A percentile compares a stretch with the other conserved stretches of the same genome.
phyloP scores from a whole-genome alignment of 2,329 filamentous ascomycete species.

The Phyllosticta citribraziliensis region DNA sequence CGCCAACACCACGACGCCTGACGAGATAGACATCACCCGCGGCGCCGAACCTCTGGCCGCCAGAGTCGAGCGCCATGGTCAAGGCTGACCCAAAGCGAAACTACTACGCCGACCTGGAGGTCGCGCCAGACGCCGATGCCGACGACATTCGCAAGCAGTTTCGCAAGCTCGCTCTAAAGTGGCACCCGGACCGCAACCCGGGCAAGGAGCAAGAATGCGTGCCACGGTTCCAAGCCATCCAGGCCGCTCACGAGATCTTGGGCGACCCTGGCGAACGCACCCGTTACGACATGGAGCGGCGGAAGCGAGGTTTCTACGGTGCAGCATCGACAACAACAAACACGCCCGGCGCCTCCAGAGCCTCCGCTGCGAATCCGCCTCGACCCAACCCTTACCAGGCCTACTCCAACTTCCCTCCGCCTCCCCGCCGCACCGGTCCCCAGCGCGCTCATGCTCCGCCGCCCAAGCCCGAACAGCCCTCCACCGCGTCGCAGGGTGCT shows the following conservation, averaged over 20 bases:
- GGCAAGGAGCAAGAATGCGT: constrained; percentile 72
- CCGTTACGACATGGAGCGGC: constrained; percentile 54
- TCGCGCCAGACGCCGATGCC: constrained; percentile 56
- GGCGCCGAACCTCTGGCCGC: neutral
- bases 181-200: constrained; percentile 82
- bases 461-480: constrained; percentile 17
- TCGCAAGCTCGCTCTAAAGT: constrained; percentile 73
- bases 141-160: constrained; percentile 81
- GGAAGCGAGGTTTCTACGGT: constrained; percentile 27
- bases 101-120: constrained; percentile 77
- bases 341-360: neutral
- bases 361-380: constrained; percentile 1
- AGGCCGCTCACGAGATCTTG: constrained; percentile 73
- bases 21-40: neutral
- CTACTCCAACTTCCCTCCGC: constrained; percentile 31
- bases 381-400: constrained; percentile 11
- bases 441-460: constrained; percentile 17
- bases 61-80: constrained; percentile 46
- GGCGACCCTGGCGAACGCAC: constrained; percentile 47
- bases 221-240: constrained; percentile 75
- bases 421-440: constrained; percentile 34
- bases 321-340: neutral
- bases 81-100: constrained; percentile 60
- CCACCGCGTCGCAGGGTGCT: constrained; percentile 26
- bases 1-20: constrained; percentile 4